A percentile compares a stretch with the other conserved stretches of the same genome.
These are phyloP conservation scores for Candida endomychidarum DNA, from an alignment of 805 yeast species.

Conservation along the genomic window DNA sequence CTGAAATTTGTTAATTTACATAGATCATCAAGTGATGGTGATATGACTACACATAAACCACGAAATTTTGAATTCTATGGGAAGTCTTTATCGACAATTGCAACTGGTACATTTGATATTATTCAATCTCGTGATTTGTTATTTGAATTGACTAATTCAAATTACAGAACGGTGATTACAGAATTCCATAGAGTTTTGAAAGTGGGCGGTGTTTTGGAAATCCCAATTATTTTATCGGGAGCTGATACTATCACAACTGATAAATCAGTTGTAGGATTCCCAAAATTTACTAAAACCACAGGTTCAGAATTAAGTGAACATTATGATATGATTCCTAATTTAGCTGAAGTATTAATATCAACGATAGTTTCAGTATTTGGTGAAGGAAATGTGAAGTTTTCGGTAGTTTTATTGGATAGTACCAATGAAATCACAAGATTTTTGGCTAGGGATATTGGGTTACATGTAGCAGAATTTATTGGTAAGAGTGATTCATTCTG, in stretches of 20 bases:
- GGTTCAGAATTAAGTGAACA: slow-evolving; percentile 12
- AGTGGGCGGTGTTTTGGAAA: slow-evolving; percentile 35
- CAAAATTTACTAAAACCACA: slow-evolving; percentile 13
- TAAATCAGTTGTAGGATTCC: slow-evolving; percentile 15
- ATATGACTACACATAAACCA: slow-evolving; percentile 25
- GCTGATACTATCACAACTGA: slow-evolving; percentile 13
- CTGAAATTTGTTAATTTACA: slow-evolving; percentile 14
- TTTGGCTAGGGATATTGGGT: slow-evolving; percentile 27
- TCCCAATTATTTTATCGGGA: slow-evolving; percentile 26
- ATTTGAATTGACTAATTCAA: slow-evolving; percentile 30
- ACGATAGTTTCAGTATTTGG: slow-evolving; percentile 33
- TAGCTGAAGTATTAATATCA: slow-evolving; percentile 21
- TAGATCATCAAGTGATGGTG: slow-evolving; percentile 1
- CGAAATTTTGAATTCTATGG: slow-evolving; percentile 31
- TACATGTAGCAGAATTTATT: slow-evolving; percentile 31
- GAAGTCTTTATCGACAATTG: slow-evolving; percentile 24
- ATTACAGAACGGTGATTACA: slow-evolving; percentile 24
- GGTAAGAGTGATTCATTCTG: slow-evolving; percentile 33
- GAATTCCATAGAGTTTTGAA: slow-evolving; percentile 39
- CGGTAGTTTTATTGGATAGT: slow-evolving; percentile 28
- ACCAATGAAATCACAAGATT: slow-evolving; percentile 31
- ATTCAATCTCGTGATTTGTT: slow-evolving; percentile 38
- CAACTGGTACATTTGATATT: slow-evolving; percentile 31
- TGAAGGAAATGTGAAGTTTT: slow-evolving; percentile 29
- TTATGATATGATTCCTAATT: slow-evolving; percentile 27